Conservation (phyloP, 176 grass and related monocot genomes). For the Eleusine indica region DNA sequence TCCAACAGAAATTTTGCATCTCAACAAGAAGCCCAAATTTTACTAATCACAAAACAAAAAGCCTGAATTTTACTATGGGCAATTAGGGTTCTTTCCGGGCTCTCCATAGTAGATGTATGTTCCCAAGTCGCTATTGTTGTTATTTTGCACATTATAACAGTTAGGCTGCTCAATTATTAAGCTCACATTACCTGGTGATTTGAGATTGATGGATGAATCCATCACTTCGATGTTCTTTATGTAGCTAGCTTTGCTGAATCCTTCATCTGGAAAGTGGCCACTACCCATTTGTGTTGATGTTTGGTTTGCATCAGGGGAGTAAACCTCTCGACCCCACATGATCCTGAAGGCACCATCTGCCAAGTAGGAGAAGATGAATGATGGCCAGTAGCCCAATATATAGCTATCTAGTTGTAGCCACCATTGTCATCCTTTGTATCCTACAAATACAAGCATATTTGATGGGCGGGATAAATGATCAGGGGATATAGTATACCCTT, state of each 20-base stretch:
- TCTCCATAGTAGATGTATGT: slow-evolving; percentile 93
- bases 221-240: slow-evolving; percentile 83
- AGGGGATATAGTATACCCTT: no score
- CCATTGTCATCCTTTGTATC: slow-evolving; percentile 88
- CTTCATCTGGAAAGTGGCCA: slow-evolving; percentile 80
- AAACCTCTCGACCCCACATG: slow-evolving; percentile 88
- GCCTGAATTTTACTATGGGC: slow-evolving; percentile 16
- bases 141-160: slow-evolving; percentile 83
- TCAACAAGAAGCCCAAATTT: no score
- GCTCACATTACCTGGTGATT: slow-evolving; percentile 46
- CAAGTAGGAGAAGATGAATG: slow-evolving; percentile 80
- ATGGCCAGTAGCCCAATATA: slow-evolving; percentile 86
- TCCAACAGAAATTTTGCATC: no score
- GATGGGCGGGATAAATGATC: no score
- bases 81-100: slow-evolving; percentile 77
- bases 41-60: no score
- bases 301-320: slow-evolving; percentile 65
- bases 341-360: slow-evolving; percentile 73
- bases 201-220: slow-evolving; percentile 70
- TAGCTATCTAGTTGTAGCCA: slow-evolving; percentile 91
- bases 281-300: slow-evolving; percentile 90
- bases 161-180: slow-evolving; percentile 73
- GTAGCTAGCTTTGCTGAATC: slow-evolving; percentile 85
- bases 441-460: slow-evolving; percentile 29
- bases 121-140: slow-evolving; percentile 78